These are phyloP conservation scores for Suhomyces yuchorum DNA, from an alignment of 1,139 yeast genomes.

Conservation along the genomic window DNA sequence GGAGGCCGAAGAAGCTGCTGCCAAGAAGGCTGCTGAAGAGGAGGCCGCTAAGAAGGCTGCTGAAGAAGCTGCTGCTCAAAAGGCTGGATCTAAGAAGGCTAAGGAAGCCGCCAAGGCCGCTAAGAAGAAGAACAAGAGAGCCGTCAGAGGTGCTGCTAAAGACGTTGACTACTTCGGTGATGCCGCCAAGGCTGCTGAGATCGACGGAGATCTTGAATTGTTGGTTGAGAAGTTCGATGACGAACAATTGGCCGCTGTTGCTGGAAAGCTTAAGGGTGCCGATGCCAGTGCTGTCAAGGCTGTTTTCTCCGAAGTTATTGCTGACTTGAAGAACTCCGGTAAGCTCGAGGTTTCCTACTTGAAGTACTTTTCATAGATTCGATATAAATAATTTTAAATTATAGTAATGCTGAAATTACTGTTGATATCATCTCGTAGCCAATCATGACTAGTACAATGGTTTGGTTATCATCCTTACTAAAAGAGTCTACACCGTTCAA, in stretches of 20 bases:
- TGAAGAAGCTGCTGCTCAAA: slow-evolving; percentile 69
- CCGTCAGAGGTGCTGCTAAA: slow-evolving; percentile 79
- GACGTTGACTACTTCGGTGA: slow-evolving; percentile 86
- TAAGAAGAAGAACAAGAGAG: slow-evolving; percentile 96
- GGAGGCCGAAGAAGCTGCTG: slow-evolving; percentile 86
- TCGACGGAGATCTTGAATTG: slow-evolving; percentile 78
- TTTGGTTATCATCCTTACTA: too few species aligned
- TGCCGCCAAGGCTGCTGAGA: slow-evolving; percentile 61
- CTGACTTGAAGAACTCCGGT: slow-evolving; percentile 40
- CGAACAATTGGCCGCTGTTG: slow-evolving; percentile 67
- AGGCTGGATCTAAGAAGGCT: slow-evolving; percentile 78
- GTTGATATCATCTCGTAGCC: too few species aligned
- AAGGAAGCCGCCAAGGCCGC: slow-evolving; percentile 98
- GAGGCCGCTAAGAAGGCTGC: slow-evolving; percentile 71
- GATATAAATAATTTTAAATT: background rate
- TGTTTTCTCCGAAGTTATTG: slow-evolving; percentile 51
- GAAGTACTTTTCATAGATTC: slow-evolving; percentile 33
- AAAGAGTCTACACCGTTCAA: too few species aligned
- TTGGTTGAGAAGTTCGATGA: slow-evolving; percentile 82
- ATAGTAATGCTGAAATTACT: background rate
- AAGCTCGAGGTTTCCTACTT: slow-evolving; percentile 35
- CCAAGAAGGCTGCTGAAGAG: slow-evolving; percentile 85
- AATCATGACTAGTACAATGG: too few species aligned
- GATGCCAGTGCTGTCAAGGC: slow-evolving; percentile 56
- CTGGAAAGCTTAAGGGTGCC: slow-evolving; percentile 58